Evolutionary conservation across 768 basidiomycete species (phyloP).

Genomic region (Galerina sulciceps): DNA sequence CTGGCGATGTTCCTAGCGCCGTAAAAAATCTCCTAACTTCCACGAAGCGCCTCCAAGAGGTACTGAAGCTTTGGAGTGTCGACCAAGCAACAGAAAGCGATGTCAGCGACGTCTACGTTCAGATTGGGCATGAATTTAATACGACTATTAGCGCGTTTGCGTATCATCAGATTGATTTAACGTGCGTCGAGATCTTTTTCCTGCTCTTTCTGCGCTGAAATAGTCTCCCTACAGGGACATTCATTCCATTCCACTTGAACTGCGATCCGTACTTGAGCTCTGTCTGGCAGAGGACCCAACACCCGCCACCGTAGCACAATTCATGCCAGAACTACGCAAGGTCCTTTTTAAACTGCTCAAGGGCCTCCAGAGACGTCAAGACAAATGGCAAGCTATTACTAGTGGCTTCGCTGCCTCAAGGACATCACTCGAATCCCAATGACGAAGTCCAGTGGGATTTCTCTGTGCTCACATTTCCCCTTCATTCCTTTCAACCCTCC

Average conservation of each 20-base stretch:
- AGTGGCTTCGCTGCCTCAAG: too few species aligned
- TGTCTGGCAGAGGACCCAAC: conserved; percentile 80
- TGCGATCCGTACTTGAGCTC: conserved; percentile 67
- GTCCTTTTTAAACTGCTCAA: conserved; percentile 84
- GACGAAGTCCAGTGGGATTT: too few species aligned
- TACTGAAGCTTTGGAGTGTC: conserved; percentile 70
- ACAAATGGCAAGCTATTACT: conserved; percentile 38
- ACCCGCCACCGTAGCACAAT: conserved; percentile 69
- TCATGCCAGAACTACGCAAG: conserved; percentile 79
- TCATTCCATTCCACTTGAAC: conserved; percentile 60
- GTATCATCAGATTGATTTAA: conserved; percentile 73
- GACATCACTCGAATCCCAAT: too few species aligned
- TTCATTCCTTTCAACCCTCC: too few species aligned
- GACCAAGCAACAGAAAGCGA: conserved; percentile 62
- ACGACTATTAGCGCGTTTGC: conserved; percentile 76
- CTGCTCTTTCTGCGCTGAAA: background rate
- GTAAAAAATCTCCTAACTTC: conserved; percentile 74
- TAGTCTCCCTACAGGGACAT: conserved; percentile 53
- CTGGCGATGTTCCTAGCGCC: conserved; percentile 59
- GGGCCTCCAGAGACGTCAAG: conserved; percentile 82
- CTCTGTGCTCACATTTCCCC: too few species aligned
- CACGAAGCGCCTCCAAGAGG: conserved; percentile 82
- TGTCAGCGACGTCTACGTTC: conserved; percentile 90
- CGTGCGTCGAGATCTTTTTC: conserved; percentile 48
- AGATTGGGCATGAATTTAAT: conserved; percentile 90